Evolutionary conservation across 1,139 yeast species (phyloP), one percentile per base, ranked within the genome.

Genomic region (Meyerozyma smithsonii): DNA sequence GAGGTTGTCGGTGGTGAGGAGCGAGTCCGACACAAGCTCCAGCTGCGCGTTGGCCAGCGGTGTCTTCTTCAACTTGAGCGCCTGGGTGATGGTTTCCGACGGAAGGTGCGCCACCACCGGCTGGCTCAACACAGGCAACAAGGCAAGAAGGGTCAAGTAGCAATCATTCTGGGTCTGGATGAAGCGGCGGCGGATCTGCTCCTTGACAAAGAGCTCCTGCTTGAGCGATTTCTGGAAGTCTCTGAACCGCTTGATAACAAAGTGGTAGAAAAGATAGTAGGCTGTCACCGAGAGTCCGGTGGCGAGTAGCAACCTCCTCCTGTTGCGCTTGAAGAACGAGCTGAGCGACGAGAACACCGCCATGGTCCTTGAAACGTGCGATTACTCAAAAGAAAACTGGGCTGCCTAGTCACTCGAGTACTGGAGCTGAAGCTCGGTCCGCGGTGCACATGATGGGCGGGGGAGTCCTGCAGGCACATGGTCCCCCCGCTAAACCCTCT

Each of bases 81-180:
- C 85, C 46, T 74, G 77, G 1, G 95, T 83, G 49, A 85, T 81
- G 43, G 72, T 66, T 54, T 88, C 96, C 20, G 85, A 90, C 7
- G 87, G 84, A 46, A 84, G 69, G 41, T 71, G 69, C 21, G 74
- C 79, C 44, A 81, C 61, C 7, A 87, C 74, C 19, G 86, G 88
- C 17, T 74, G 71, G 4, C 83, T 73, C 42, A 90, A 68, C 12
- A 87, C 87, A 0, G 96, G 96, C 40, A 88, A 67, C 48, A 92
- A 72, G 8, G 95, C 92, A 57, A 86, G 71, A 43, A 90, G 79
- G 0, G 97, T 90, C 62, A 81, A 81, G 41, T 86, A 74, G 38
- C 96, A 87, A 62, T 92, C 97, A 52, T 83, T 84, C 56, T 90
- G 97, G 16, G 96, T 92, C 64, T 89, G 97, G 40, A 84, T 80